phyloP scores from a whole-genome alignment of 23 red algal species.

The Gracilaria vermiculophylla region DNA sequence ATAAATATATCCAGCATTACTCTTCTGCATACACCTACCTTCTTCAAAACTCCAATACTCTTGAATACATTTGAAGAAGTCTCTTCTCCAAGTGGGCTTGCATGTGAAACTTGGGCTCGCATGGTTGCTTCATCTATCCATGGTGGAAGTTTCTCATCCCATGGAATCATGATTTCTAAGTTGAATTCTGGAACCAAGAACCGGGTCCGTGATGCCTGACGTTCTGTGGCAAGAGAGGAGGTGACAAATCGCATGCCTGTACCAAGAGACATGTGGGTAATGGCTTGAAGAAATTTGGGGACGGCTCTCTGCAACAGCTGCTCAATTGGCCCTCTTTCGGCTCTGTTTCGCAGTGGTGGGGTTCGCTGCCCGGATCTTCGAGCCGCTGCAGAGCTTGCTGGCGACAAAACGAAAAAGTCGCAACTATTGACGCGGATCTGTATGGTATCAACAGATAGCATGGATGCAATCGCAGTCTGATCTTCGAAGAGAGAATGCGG shows the following conservation, averaged over 20 bases:
- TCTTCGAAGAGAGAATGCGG: constrained; percentile 39
- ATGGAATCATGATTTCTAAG: constrained; percentile 36
- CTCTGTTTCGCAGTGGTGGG: neutral
- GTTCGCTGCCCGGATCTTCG: constrained; percentile 18
- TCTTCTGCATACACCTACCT: constrained; percentile 28
- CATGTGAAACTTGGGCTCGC: constrained; percentile 48
- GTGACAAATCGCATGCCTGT: constrained; percentile 22
- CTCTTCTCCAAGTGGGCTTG: constrained; percentile 1
- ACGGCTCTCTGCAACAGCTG: neutral
- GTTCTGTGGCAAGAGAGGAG: constrained; percentile 30
- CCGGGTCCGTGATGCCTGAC: neutral
- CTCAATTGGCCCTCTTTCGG: neutral
- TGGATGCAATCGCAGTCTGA: constrained; percentile 12
- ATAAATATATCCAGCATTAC: neutral
- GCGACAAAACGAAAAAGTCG: constrained; percentile 36
- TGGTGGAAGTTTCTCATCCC: constrained; percentile 36
- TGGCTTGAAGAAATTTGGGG: constrained; percentile 25
- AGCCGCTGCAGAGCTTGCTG: constrained; percentile 7
- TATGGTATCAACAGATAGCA: constrained; percentile 45
- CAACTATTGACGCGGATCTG: neutral
- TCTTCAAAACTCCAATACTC: constrained; percentile 12
- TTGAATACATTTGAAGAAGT: constrained; percentile 5
- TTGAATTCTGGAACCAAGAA: constrained; percentile 22
- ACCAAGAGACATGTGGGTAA: neutral
- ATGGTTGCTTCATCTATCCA: constrained; percentile 67